Evolutionary conservation across 208 protist genomes (phyloP).

Genomic region (Leishmania tarentolae): DNA sequence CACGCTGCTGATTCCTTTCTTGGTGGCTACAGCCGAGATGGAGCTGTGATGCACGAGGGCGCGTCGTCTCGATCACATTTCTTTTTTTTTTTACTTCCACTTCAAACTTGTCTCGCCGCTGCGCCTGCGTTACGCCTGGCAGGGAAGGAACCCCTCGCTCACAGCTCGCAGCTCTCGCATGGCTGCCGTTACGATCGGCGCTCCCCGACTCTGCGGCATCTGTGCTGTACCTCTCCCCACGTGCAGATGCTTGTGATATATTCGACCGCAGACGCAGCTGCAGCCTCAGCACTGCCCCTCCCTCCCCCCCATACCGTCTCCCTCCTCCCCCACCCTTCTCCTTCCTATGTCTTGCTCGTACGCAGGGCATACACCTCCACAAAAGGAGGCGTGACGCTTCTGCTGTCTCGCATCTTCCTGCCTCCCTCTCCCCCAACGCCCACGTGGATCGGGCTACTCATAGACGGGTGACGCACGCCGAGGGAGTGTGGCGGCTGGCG

Average conservation of each 20-base stretch:
- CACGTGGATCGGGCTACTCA: neutral
- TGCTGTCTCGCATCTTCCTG: neutral
- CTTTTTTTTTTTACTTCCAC: neutral
- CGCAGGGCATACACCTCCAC: neutral
- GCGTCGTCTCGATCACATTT: neutral
- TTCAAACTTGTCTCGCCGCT: neutral
- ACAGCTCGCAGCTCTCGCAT: neutral
- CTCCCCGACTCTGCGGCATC: neutral
- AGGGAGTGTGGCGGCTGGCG: neutral
- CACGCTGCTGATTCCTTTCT: constrained; percentile 24
- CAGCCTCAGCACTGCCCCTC: neutral
- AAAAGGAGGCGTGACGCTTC: neutral
- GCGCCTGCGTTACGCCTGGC: no score
- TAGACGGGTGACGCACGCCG: neutral
- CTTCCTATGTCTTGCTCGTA: neutral
- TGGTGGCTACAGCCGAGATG: constrained; percentile 30
- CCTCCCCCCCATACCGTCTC: neutral
- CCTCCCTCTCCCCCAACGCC: no score
- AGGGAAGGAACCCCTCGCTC: neutral
- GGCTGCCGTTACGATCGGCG: neutral
- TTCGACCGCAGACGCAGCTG: no score
- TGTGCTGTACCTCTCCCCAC: neutral
- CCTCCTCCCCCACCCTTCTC: neutral
- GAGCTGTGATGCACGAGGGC: neutral
- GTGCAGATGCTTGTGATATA: neutral